Evolutionary conservation across 2,329 filamentous ascomycete genomes (phyloP), one percentile per base, ranked within the genome.

Genomic region (Xylaria sp.): DNA sequence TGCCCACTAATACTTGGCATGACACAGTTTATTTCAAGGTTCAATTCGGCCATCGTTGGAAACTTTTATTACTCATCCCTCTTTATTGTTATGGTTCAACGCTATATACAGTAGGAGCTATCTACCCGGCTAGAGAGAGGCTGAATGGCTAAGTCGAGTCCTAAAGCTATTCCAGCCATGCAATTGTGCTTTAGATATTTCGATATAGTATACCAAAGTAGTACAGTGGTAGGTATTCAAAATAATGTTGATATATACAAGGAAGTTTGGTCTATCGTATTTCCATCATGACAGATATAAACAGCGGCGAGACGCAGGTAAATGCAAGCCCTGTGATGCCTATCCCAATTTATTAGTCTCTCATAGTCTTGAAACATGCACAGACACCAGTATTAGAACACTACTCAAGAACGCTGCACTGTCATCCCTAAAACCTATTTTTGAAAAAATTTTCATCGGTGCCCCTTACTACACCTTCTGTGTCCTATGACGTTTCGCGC

Each of bases 401-500:
- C 54, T 20, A 43, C 62, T 57, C 23, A 18, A 18, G 20, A 51
- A 31, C 31, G 9, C 28, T 43, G 13, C 15, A 41, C 49, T 52
- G 33, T 18, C 18, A 20, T 43, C 43, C 51, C 60, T 36, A 36
- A 28, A 41, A 33, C 1, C 2, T 55, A 36, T 46, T 36, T 15
- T 31, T 43, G 25, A 20, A 13, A 55, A 28, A 13, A 55, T 31
- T 33, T 51, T 28, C 25, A 41, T 1, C 12, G n/a, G 54, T 54
- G n/a, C 43, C 51, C 23, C 13, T 55, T 10, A 23, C 8, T n/a
- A 46, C 10, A 46, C n/a, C 5, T 18, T 20, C 36, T 23, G 15
- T 20, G 23, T n/a, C 39, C 48, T 60, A 25, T 23, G 41, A 51
- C 61, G 73, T 72, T 64, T 75, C 74, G 49, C 66, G 71, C n/a